phyloP scores from a whole-genome alignment of 1,284 basidiomycete genomes.

The Laetiporus sulphureus region DNA sequence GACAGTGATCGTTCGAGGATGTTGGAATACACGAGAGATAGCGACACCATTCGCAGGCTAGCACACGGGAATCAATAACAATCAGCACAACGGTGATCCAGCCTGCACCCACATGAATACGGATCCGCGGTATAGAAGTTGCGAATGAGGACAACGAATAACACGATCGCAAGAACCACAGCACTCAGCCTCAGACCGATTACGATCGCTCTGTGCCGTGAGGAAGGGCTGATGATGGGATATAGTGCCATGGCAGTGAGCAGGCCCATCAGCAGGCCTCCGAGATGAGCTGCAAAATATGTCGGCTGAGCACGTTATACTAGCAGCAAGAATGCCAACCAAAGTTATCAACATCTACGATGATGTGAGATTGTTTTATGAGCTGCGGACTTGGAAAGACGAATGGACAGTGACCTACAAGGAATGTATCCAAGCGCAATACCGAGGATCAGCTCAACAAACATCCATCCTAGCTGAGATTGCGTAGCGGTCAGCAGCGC shows the following conservation, averaged over 20 bases:
- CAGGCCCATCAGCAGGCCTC: conserved; percentile 80
- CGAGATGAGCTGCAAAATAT: conserved; percentile 54
- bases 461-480: conserved; percentile 74
- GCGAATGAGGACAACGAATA: conserved; percentile 76
- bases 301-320: too few relatives aligned
- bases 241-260: conserved; percentile 80
- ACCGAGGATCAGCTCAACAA: conserved; percentile 79
- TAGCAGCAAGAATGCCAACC: conserved; percentile 33
- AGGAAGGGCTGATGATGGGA: conserved; percentile 81
- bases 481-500: too few relatives aligned
- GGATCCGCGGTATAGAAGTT: conserved; percentile 91
- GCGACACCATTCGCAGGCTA: conserved; percentile 85
- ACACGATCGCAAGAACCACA: conserved; percentile 66
- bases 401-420: conserved; percentile 36
- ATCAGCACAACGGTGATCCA: too few relatives aligned
- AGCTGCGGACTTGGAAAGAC: conserved; percentile 1
- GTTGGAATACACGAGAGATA: conserved; percentile 87
- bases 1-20: conserved; percentile 68
- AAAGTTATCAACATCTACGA: conserved; percentile 72
- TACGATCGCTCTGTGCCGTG: conserved; percentile 66
- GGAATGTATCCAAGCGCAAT: conserved; percentile 84
- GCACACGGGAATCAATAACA: too few relatives aligned
- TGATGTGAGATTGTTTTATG: conserved; percentile 5
- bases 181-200: conserved; percentile 73
- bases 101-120: conserved; percentile 52